Evolutionary conservation across 371 early-diverging fungal genomes (phyloP).

Genomic region (Paramicrosporidium saccamoebae): DNA sequence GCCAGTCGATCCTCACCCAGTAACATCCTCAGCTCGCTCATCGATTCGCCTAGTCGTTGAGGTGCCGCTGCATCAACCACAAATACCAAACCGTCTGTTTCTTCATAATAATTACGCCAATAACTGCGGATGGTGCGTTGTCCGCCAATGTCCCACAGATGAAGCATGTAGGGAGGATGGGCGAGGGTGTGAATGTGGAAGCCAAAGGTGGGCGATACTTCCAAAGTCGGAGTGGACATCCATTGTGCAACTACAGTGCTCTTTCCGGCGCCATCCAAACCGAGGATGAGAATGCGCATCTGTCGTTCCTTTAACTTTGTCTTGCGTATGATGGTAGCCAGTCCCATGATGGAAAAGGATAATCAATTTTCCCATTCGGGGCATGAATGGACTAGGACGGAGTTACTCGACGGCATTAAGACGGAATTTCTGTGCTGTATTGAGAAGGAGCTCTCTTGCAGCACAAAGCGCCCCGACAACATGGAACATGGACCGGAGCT

Average conservation of each 20-base stretch:
- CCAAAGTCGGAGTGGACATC: no score
- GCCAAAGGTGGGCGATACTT: slow-evolving; percentile 91
- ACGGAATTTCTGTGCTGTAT: no score
- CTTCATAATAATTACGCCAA: slow-evolving; percentile 98
- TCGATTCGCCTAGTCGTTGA: slow-evolving; percentile 40
- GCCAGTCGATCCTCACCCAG: slow-evolving; percentile 64
- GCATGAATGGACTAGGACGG: no score
- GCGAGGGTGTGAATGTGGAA: slow-evolving; percentile 80
- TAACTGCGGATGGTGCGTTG: slow-evolving; percentile 85
- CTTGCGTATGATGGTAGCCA: no score
- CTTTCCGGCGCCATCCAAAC: slow-evolving; percentile 95
- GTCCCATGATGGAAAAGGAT: no score
- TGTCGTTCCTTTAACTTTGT: no score
- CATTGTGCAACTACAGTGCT: no score
- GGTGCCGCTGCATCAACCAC: slow-evolving; percentile 87
- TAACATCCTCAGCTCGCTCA: slow-evolving; percentile 27
- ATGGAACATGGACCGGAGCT: no score
- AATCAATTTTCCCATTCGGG: no score
- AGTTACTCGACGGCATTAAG: no score
- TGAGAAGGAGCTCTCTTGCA: no score
- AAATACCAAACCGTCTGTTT: slow-evolving; percentile 91
- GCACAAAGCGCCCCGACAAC: no score
- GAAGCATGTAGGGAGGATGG: slow-evolving; percentile 33
- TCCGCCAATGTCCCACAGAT: slow-evolving; percentile 94
- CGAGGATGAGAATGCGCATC: slow-evolving; percentile 85